phyloP scores from a whole-genome alignment of 371 early-diverging fungal species.

The Haplosporangium sp. region DNA sequence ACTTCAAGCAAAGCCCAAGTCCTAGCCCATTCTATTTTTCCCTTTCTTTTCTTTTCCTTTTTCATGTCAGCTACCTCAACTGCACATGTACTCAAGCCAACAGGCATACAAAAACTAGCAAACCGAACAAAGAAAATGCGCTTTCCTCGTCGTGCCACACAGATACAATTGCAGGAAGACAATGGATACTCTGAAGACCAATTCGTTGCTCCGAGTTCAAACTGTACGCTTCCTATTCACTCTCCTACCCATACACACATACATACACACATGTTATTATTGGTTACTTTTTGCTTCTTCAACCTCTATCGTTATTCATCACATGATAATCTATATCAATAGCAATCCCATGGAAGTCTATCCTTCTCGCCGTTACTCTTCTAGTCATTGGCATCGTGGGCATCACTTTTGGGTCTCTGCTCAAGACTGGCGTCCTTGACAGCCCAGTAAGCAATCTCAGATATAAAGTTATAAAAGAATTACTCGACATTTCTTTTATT shows the following conservation, averaged over 20 bases:
- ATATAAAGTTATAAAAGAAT: no score
- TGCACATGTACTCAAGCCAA: constrained; percentile 21
- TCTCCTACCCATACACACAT: not conserved
- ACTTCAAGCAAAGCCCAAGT: not conserved
- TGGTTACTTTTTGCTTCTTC: not conserved
- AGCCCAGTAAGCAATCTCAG: constrained; percentile 40
- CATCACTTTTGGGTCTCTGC: constrained; percentile 69
- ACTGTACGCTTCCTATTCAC: constrained; percentile 11
- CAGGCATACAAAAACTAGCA: constrained; percentile 50
- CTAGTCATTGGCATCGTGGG: constrained; percentile 63
- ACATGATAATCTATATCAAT: not conserved
- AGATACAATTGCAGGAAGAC: constrained; percentile 64
- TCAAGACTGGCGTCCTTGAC: constrained; percentile 60
- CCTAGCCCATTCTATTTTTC: no score
- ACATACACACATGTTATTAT: not conserved
- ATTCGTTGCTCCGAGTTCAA: constrained; percentile 56
- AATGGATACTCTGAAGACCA: constrained; percentile 65
- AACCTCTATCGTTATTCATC: not conserved
- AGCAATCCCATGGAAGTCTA: constrained; percentile 76
- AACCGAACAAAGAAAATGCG: constrained; percentile 55
- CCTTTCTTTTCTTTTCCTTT: no score
- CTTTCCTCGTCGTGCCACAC: constrained; percentile 53
- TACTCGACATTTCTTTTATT: no score
- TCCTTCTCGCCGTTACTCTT: constrained; percentile 64
- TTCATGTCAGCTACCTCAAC: constrained; percentile 13